These are phyloP conservation scores for Erythrobasidium yunnanense DNA, from an alignment of 768 basidiomycete species.

Conservation along the genomic window DNA sequence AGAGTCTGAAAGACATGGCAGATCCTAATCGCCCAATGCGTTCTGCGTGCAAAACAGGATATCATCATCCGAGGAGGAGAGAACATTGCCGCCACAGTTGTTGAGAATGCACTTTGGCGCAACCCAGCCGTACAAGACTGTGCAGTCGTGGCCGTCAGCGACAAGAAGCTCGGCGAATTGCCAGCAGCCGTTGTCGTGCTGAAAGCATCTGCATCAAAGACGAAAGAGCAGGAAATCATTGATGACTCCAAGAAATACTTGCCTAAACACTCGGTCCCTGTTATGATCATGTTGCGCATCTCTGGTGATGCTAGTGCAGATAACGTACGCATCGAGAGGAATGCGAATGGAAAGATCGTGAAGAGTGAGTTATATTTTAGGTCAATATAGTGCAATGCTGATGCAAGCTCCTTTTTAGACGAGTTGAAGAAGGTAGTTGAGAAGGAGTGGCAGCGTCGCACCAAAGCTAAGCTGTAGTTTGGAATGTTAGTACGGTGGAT, in stretches of 20 bases:
- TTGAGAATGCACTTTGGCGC: conserved; percentile 34
- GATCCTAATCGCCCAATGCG: too few species aligned
- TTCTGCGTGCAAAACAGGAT: too few species aligned
- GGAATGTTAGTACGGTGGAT: too few species aligned
- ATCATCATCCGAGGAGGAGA: conserved; percentile 37
- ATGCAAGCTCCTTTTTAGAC: background rate
- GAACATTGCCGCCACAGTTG: conserved; percentile 34
- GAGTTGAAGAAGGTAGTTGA: conserved; percentile 22
- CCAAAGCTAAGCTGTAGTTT: conserved; percentile 18
- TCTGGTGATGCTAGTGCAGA: background rate
- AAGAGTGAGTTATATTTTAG: conserved; percentile 20
- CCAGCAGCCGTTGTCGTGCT: conserved; percentile 33
- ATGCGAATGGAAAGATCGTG: conserved; percentile 36
- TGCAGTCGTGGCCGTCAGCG: conserved; percentile 31
- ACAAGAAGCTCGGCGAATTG: conserved; percentile 32
- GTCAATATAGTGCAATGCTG: background rate
- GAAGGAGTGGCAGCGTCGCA: conserved; percentile 18
- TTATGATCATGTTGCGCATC: conserved; percentile 26
- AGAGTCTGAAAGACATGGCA: too few species aligned
- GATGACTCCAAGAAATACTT: conserved; percentile 19
- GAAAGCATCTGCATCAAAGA: background rate
- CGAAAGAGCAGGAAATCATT: conserved; percentile 20
- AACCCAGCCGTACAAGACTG: conserved; percentile 30
- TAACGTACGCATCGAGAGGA: conserved; percentile 26
- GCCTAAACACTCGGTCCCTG: conserved; percentile 31